Conservation (phyloP, 2,329 filamentous ascomycete genomes). For the Aspergillus bombycis region DNA sequence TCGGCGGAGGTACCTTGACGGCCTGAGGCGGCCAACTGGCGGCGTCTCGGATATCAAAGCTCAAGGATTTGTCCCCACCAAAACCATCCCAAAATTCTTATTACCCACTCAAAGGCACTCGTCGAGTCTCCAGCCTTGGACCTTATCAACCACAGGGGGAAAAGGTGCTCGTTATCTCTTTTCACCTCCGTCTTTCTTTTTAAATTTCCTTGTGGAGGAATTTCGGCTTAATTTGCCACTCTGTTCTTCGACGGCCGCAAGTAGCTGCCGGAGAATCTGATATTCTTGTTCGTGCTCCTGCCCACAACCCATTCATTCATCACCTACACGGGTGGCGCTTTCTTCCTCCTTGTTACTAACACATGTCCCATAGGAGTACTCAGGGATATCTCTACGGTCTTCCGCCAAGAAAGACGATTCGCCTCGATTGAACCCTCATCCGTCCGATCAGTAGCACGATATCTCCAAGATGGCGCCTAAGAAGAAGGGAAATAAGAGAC, state of each 20-base stretch:
- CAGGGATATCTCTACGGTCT: background rate
- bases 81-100: slow-evolving; percentile 28
- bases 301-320: background rate
- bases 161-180: slow-evolving; percentile 10
- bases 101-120: slow-evolving; percentile 13
- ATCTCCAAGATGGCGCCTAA: slow-evolving; percentile 76
- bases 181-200: background rate
- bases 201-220: slow-evolving; percentile 1
- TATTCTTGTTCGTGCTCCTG: slow-evolving; percentile 20
- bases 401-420: background rate
- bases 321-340: background rate
- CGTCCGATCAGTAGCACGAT: slow-evolving; percentile 2
- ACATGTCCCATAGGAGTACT: background rate
- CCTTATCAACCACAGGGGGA: slow-evolving; percentile 20
- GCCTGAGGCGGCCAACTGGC: slow-evolving; percentile 12
- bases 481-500: slow-evolving; percentile 89
- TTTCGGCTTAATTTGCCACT: background rate
- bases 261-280: slow-evolving; percentile 15
- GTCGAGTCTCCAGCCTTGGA: slow-evolving; percentile 17
- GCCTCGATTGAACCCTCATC: background rate
- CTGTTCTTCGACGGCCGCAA: slow-evolving; percentile 12
- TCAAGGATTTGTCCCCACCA: slow-evolving; percentile 22
- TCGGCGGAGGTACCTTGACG: background rate
- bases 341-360: background rate
- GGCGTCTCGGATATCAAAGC: slow-evolving; percentile 6